Evolutionary conservation across 345 rosid genomes (phyloP), one percentile per base, ranked within the genome.

Genomic region (Murraya paniculata): DNA sequence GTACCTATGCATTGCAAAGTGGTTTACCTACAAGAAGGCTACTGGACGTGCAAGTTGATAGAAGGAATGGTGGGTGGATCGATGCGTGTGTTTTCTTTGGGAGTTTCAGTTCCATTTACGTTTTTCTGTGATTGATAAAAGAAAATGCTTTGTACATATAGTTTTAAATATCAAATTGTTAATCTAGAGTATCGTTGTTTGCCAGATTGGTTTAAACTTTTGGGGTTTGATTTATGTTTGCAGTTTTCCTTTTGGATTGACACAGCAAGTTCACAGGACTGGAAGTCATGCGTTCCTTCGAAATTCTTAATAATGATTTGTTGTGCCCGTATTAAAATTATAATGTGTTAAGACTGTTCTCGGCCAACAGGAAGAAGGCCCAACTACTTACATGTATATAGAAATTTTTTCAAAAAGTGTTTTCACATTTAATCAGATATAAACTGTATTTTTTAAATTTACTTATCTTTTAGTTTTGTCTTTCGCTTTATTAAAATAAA

Each of bases 21-120:
- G 92, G 83, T 93, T 85, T 68, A 91, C 89, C 45, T 95, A 92
- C 94, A 95, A 95, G 92, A 93, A 91, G 79, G 78, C 88, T 19
- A 72, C 82, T 0, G 90, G 90, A 22, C 77, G 50, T 28, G 76
- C 78, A 25, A 74, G 55, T 36, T 80, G 85, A 82, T 16, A 53
- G 64, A 77, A 39, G n/a, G 62, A 39, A 45, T 5, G 39, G 30
- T 18, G 8, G n/a, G 38, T 16, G 2, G 73, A 64, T 82, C 18
- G 18, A 25, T 9, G 13, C 2, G 4, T 28, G 36, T 13, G 45
- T 78, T 73, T 27, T 45, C 57, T 81, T 77, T 28, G 30, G 30
- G 73, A 58, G 50, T 80, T 81, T 24, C 76, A 7, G 14, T 68
- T 25, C 24, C 19, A 4, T 9, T 74, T 28, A 27, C 13, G 2